These are phyloP conservation scores for Toxoplasma gondii DNA, from an alignment of 169 alveolate genomes.

Conservation along the genomic window DNA sequence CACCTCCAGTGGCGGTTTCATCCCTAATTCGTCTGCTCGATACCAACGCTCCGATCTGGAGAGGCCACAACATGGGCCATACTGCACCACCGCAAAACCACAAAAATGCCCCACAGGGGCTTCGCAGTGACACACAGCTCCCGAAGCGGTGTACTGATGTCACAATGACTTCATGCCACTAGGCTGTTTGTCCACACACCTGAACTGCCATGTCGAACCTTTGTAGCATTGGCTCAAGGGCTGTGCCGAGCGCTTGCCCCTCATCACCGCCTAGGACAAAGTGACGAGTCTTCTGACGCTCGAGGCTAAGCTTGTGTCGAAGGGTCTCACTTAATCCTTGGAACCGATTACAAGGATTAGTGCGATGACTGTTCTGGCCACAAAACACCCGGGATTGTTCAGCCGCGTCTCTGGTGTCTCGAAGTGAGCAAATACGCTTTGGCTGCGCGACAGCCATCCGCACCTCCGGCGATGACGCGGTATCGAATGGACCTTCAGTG, in stretches of 20 bases:
- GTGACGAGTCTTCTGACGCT: background rate
- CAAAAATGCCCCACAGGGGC: background rate
- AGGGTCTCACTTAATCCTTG: background rate
- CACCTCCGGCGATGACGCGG: no score
- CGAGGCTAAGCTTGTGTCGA: background rate
- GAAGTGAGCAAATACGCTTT: no score
- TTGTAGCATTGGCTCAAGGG: background rate
- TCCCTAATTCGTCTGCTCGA: constrained; percentile 38
- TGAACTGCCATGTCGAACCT: constrained; percentile 46
- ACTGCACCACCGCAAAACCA: constrained; percentile 24
- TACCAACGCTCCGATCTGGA: constrained; percentile 38
- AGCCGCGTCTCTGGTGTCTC: no score
- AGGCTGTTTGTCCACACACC: background rate
- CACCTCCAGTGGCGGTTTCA: constrained; percentile 39
- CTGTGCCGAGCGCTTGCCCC: background rate
- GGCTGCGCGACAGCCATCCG: no score
- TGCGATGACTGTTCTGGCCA: no score
- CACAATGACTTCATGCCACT: background rate
- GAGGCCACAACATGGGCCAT: constrained; percentile 47
- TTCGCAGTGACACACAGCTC: background rate
- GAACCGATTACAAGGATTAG: background rate
- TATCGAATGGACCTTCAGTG: no score
- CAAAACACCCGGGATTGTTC: no score
- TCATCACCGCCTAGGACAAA: background rate
- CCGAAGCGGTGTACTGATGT: background rate